Evolutionary conservation across 1,284 basidiomycete genomes (phyloP).

Genomic region (Mrakiaceae sp.): DNA sequence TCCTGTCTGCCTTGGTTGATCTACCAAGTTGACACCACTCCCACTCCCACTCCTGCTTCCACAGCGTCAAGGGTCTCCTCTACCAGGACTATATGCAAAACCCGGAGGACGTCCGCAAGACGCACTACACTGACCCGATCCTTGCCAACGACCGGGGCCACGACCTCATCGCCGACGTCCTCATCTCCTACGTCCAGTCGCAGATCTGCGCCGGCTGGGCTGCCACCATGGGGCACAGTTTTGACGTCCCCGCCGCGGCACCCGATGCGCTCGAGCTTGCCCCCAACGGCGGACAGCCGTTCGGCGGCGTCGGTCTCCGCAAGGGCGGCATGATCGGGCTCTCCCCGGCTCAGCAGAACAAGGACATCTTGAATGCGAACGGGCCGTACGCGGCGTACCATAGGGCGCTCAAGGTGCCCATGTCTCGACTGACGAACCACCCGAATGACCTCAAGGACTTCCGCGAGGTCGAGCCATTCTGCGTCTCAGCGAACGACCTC

Average conservation of each 20-base stretch:
- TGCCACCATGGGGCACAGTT: constrained; percentile 51
- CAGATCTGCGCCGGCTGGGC: constrained; percentile 80
- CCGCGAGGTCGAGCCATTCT: constrained; percentile 76
- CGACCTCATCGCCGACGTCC: constrained; percentile 67
- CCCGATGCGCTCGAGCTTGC: constrained; percentile 29
- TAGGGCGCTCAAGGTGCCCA: constrained; percentile 48
- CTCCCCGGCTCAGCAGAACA: constrained; percentile 22
- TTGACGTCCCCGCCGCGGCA: constrained; percentile 46
- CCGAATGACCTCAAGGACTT: constrained; percentile 51
- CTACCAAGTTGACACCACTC: neutral
- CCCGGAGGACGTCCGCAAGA: constrained; percentile 51
- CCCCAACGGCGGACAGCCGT: constrained; percentile 25
- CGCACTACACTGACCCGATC: constrained; percentile 67
- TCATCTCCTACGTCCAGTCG: constrained; percentile 73
- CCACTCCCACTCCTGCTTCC: neutral
- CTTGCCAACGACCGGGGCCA: constrained; percentile 73
- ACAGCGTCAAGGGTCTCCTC: constrained; percentile 63
- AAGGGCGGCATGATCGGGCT: constrained; percentile 25
- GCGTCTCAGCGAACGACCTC: constrained; percentile 83
- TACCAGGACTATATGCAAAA: constrained; percentile 70
- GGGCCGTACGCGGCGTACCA: constrained; percentile 28
- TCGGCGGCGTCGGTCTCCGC: constrained; percentile 34
- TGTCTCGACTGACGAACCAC: constrained; percentile 58
- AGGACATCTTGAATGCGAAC: constrained; percentile 23
- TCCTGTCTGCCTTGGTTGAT: neutral